Percentiles rank a stretch among this genome's conserved stretches.
Evolutionary conservation across 345 rosid species (phyloP).

Genomic region (Aethionema arabicum): DNA sequence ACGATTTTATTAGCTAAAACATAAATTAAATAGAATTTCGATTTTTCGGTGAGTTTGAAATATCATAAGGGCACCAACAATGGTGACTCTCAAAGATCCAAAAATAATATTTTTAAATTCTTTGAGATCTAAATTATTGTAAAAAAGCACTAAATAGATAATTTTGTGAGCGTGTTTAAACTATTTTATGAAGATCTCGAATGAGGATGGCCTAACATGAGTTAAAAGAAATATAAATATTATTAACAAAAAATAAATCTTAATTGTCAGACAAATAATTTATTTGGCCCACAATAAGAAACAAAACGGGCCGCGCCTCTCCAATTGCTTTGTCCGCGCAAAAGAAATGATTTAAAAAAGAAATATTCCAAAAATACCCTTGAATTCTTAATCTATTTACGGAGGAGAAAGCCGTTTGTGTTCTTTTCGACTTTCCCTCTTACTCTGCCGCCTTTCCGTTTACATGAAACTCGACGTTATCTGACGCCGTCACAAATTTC

Average conservation of each 20-base stretch:
- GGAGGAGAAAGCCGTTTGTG: slow-evolving; percentile 2
- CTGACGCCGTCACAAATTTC: slow-evolving; percentile 23
- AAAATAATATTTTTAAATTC: too few relatives aligned
- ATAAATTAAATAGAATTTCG: too few relatives aligned
- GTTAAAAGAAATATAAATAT: too few relatives aligned
- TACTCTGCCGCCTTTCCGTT: slow-evolving; percentile 1
- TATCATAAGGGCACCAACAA: too few relatives aligned
- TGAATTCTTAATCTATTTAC: not conserved
- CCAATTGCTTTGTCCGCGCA: slow-evolving; percentile 3
- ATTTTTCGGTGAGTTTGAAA: too few relatives aligned
- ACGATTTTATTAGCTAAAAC: too few relatives aligned
- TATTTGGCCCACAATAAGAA: slow-evolving; percentile 14
- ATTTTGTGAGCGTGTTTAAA: too few relatives aligned
- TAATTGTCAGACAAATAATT: slow-evolving; percentile 9
- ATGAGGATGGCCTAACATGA: too few relatives aligned
- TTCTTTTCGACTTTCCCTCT: slow-evolving; percentile 20
- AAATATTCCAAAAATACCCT: slow-evolving; percentile 16
- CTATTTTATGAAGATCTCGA: too few relatives aligned
- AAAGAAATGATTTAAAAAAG: slow-evolving; percentile 13
- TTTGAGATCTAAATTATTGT: too few relatives aligned
- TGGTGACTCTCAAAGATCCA: too few relatives aligned
- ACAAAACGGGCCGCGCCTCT: slow-evolving; percentile 17
- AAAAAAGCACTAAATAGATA: too few relatives aligned
- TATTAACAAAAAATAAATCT: slow-evolving; percentile 4
- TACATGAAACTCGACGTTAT: slow-evolving; percentile 4